These are phyloP conservation scores for Tothia fuscella DNA, from an alignment of 2,329 filamentous ascomycete species.

Conservation along the genomic window DNA sequence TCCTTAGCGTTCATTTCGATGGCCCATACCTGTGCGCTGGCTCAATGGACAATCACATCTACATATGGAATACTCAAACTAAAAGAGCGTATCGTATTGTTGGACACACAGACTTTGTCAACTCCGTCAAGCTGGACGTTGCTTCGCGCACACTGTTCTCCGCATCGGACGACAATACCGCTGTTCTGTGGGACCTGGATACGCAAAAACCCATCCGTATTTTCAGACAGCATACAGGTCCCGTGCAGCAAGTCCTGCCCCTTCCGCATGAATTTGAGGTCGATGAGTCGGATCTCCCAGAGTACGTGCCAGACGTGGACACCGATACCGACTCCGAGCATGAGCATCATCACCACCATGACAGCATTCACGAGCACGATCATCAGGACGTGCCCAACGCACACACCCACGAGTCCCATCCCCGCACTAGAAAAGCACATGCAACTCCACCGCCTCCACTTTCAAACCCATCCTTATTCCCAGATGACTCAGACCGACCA, in stretches of 20 bases:
- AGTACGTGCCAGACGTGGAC: slow-evolving; percentile 2
- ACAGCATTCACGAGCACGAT: no score
- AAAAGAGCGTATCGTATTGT: slow-evolving; percentile 68
- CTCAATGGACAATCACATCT: slow-evolving; percentile 79
- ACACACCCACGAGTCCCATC: background rate
- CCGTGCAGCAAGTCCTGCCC: slow-evolving; percentile 82
- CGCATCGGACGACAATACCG: slow-evolving; percentile 82
- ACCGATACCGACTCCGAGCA: slow-evolving; percentile 10
- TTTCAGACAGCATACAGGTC: slow-evolving; percentile 84
- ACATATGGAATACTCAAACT: slow-evolving; percentile 83
- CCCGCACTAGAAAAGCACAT: background rate
- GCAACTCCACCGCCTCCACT: slow-evolving; percentile 11
- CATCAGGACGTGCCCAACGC: background rate
- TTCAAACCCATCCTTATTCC: slow-evolving; percentile 38
- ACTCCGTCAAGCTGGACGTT: slow-evolving; percentile 80
- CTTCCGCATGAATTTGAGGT: slow-evolving; percentile 83
- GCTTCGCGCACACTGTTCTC: slow-evolving; percentile 78
- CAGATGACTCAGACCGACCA: slow-evolving; percentile 49
- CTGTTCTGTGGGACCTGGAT: slow-evolving; percentile 89
- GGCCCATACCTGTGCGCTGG: slow-evolving; percentile 75
- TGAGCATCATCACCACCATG: slow-evolving; percentile 3
- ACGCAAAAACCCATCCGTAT: slow-evolving; percentile 62
- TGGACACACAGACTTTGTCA: slow-evolving; percentile 91
- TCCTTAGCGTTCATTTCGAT: slow-evolving; percentile 81
- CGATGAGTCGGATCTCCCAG: slow-evolving; percentile 44